These are phyloP conservation scores for Calonectria pseudoturangicola DNA, from an alignment of 2,329 filamentous ascomycete species.

Conservation along the genomic window DNA sequence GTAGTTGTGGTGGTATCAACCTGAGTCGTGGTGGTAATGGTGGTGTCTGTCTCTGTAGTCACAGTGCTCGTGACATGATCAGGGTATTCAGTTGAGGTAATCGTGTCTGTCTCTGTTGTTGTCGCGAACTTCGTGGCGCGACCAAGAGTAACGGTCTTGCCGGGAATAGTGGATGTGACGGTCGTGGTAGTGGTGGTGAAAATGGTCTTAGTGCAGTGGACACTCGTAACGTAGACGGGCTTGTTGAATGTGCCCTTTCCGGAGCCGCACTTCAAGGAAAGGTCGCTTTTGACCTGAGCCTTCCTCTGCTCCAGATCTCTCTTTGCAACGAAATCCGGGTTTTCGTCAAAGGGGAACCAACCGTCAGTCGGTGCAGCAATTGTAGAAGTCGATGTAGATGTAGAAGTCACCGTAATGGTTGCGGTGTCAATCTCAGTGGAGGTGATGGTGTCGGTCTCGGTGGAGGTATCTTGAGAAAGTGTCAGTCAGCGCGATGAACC, in stretches of 20 bases:
- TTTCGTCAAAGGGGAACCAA: slow-evolving; percentile 1
- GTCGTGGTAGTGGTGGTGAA: slow-evolving; percentile 5
- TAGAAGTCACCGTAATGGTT: background rate
- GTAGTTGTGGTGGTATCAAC: slow-evolving; percentile 8
- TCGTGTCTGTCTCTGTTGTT: slow-evolving; percentile 2
- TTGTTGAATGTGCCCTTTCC: slow-evolving; percentile 12
- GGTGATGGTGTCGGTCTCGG: slow-evolving; percentile 8
- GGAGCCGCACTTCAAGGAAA: background rate
- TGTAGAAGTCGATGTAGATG: slow-evolving; percentile 11
- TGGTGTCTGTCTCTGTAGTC: background rate
- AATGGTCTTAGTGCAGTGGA: slow-evolving; percentile 20
- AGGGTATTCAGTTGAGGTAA: slow-evolving; percentile 1
- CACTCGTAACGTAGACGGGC: slow-evolving; percentile 1
- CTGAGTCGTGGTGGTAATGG: slow-evolving; percentile 2
- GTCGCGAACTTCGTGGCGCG: background rate
- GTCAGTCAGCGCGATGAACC: background rate
- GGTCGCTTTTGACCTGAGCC: background rate
- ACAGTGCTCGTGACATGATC: slow-evolving; percentile 7
- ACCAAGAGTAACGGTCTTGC: slow-evolving; percentile 1
- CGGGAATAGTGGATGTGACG: background rate
- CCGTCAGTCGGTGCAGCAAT: slow-evolving; percentile 1
- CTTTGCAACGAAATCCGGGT: slow-evolving; percentile 14
- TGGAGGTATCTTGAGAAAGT: background rate
- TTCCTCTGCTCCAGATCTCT: slow-evolving; percentile 12
- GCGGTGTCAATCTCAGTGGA: background rate